Evolutionary conservation across 441 rosid genomes (phyloP).

Genomic region (Adansonia grandidieri): DNA sequence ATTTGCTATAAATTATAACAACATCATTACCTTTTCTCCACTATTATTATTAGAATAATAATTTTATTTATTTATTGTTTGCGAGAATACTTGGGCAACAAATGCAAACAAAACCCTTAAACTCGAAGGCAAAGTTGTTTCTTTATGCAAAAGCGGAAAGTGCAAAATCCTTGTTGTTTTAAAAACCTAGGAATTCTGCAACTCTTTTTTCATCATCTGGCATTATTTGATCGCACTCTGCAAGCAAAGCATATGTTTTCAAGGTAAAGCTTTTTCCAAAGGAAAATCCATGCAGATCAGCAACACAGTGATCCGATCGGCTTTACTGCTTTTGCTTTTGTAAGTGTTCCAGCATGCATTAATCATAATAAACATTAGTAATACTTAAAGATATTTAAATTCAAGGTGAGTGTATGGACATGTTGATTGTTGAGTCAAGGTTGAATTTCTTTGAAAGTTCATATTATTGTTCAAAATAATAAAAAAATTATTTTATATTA

Average conservation of each 20-base stretch:
- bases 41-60: not conserved
- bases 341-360: not conserved
- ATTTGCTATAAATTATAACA: not conserved
- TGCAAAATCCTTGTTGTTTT: not conserved
- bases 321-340: not conserved
- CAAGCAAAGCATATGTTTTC: constrained; percentile 18
- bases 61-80: not conserved
- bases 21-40: not conserved
- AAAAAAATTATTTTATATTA: too few species aligned
- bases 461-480: too few species aligned
- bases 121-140: not conserved
- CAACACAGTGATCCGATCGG: not conserved
- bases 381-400: not conserved
- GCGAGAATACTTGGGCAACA: not conserved
- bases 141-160: constrained; percentile 18
- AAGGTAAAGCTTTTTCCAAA: constrained; percentile 7
- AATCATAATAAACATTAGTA: not conserved
- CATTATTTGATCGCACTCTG: constrained; percentile 20
- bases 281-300: constrained; percentile 18
- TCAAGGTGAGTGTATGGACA: too few species aligned
- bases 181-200: constrained; percentile 20
- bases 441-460: too few species aligned
- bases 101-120: constrained; percentile 16
- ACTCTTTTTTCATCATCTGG: constrained; percentile 10
- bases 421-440: too few species aligned